Base-by-base conservation (phyloP, 73 alveolate genomes). In the Uronychia binucleata region DNA sequence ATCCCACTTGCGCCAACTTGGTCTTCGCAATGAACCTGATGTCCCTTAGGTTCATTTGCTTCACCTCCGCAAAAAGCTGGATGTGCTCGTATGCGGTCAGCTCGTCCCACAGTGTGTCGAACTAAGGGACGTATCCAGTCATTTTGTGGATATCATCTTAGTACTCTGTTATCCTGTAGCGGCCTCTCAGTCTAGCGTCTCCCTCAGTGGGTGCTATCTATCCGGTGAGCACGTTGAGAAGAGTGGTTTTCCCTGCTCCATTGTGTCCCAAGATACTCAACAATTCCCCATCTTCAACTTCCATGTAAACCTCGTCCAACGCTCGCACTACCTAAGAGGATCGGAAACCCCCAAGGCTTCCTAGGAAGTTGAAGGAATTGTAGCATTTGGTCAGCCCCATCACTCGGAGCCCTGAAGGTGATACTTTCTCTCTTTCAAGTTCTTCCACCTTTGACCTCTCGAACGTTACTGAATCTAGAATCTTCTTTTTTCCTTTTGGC, bases 161-260 rank as follows among this genome's bases (percentile, higher is more conserved):
- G 28, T 87, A 89, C 75, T 74, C 32, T 0, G 80, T 0, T 30
- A 88, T 57, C 27, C 75, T 58, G 31, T 30, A 31, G 0, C 84
- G 5, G 5, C n/a, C 90, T 14, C 46, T 34, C 1, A 88, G 33
- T 27, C 34, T 34, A 19, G 86, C 86, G 30, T 81, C 90, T 26
- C 94, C 97, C 1, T 78, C 28, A 74, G 90, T 88, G 0, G 94
- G 89, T 5, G 88, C 82, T 1, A 57, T 81, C 1, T 59, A 30
- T 11, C 94, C 96, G 57, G 99, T 87, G 29, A 95, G 88, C 92
- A 93, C 84, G 46, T 92, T 95, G 60, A 93, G 83, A 34, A 93
- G 75, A 27, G 98, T 91, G 33, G 94, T 91, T 85, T 95, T 95
- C 0, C 99, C 99, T 13, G 99, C 98, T 19, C 99, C 99, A 79